Percentiles rank a stretch among this genome's conserved stretches.
Evolutionary conservation across 352 stramenopile genomes (phyloP).

Genomic region (Phytophthora ohioensis): DNA sequence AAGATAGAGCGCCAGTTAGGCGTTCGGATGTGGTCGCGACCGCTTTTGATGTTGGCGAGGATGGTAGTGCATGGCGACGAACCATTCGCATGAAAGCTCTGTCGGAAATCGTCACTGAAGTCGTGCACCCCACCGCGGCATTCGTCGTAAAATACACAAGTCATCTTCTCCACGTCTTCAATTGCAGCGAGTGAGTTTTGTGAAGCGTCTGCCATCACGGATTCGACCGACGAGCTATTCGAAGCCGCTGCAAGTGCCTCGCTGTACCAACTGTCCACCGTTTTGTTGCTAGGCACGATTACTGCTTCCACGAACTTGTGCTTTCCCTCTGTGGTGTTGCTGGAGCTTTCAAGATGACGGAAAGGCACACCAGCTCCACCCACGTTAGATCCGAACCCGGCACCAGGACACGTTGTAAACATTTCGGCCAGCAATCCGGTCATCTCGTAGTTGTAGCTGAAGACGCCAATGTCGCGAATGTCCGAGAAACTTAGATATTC

Average conservation of each 20-base stretch:
- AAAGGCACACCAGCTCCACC: constrained; percentile 29
- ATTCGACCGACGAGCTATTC: constrained; percentile 45
- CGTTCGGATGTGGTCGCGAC: constrained; percentile 69
- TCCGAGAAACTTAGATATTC: constrained; percentile 81
- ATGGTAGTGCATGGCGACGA: constrained; percentile 74
- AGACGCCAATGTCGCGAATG: constrained; percentile 72
- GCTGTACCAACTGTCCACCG: constrained; percentile 53
- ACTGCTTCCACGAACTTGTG: constrained; percentile 69
- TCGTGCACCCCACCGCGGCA: constrained; percentile 77
- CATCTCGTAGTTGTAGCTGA: constrained; percentile 91
- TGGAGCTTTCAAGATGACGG: constrained; percentile 33
- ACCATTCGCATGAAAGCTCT: constrained; percentile 67
- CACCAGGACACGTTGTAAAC: constrained; percentile 76
- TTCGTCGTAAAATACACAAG: constrained; percentile 89
- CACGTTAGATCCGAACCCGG: constrained; percentile 33
- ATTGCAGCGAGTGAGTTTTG: constrained; percentile 52
- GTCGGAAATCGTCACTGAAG: constrained; percentile 68
- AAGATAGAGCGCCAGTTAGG: constrained; percentile 80
- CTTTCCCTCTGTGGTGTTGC: constrained; percentile 19
- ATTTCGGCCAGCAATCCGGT: constrained; percentile 73
- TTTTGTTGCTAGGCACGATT: constrained; percentile 58
- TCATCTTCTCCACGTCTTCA: constrained; percentile 89
- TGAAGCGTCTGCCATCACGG: constrained; percentile 25
- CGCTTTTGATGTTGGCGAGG: constrained; percentile 64
- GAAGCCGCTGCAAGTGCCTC: constrained; percentile 60